phyloP scores from a whole-genome alignment of 352 stramenopile species.

The Phytophthora tentaculata region DNA sequence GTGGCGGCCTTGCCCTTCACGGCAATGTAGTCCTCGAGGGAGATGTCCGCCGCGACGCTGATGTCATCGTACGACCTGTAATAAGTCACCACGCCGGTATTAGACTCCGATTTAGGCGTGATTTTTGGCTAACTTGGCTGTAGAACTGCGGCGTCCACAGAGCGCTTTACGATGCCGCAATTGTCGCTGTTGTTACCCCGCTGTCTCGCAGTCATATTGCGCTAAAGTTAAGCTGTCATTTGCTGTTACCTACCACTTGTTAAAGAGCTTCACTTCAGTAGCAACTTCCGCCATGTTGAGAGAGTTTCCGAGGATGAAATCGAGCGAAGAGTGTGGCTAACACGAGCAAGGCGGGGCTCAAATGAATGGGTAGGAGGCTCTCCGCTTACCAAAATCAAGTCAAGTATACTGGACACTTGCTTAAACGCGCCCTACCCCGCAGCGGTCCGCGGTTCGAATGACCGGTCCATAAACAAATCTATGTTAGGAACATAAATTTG shows the following conservation, averaged over 20 bases:
- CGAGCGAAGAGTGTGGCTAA: slow-evolving; percentile 28
- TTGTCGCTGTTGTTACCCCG: slow-evolving; percentile 1
- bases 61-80: slow-evolving; percentile 98
- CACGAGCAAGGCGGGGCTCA: slow-evolving; percentile 27
- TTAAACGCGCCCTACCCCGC: slow-evolving; percentile 21
- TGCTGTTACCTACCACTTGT: slow-evolving; percentile 90
- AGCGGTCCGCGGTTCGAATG: slow-evolving; percentile 23
- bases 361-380: slow-evolving; percentile 88
- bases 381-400: slow-evolving; percentile 65
- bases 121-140: slow-evolving; percentile 14
- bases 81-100: slow-evolving; percentile 27
- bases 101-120: slow-evolving; percentile 15
- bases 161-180: background rate
- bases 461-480: slow-evolving; percentile 22
- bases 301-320: slow-evolving; percentile 90
- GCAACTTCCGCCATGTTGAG: slow-evolving; percentile 93
- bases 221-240: background rate
- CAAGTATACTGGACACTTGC: slow-evolving; percentile 63
- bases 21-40: slow-evolving; percentile 99
- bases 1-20: slow-evolving; percentile 98
- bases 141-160: background rate
- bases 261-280: slow-evolving; percentile 95
- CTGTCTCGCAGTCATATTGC: background rate
- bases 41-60: slow-evolving; percentile 97
- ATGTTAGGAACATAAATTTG: slow-evolving; percentile 16